phyloP scores from a whole-genome alignment of 2,329 filamentous ascomycete genomes.

The Ophiostoma triangulosporum region DNA sequence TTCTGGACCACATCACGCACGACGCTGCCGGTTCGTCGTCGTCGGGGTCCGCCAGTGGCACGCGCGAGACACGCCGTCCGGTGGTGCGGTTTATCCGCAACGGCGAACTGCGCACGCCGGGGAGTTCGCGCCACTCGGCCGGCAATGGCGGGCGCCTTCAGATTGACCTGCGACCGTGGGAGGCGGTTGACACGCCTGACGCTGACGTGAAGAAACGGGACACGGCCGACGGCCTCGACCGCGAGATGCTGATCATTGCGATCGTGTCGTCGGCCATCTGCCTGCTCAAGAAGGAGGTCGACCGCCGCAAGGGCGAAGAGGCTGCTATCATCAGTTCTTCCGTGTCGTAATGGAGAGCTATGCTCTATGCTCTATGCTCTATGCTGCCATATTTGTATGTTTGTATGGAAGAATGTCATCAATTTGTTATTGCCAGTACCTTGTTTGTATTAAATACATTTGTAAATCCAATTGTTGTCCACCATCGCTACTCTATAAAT shows the following conservation, averaged over 20 bases:
- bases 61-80: constrained; percentile 19
- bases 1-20: constrained; percentile 34
- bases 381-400: background rate
- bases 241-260: constrained; percentile 33
- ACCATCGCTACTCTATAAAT: constrained; percentile 10
- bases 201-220: constrained; percentile 7
- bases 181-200: constrained; percentile 17
- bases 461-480: background rate
- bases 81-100: constrained; percentile 33
- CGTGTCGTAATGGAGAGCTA: background rate
- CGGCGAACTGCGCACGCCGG: constrained; percentile 25
- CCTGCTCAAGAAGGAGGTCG: constrained; percentile 54
- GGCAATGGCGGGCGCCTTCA: constrained; percentile 37
- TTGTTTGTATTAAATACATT: background rate
- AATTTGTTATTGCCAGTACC: too few relatives aligned
- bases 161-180: constrained; percentile 20
- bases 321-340: constrained; percentile 21
- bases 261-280: constrained; percentile 42
- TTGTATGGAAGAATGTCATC: too few relatives aligned
- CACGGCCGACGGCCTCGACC: constrained; percentile 15
- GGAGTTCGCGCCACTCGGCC: constrained; percentile 25
- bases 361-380: background rate
- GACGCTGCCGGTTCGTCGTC: background rate
- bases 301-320: constrained; percentile 40
- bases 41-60: constrained; percentile 12